Evolutionary conservation across 371 early-diverging fungal species (phyloP), one percentile per base, ranked within the genome.

Genomic region (Mucor velutinosus): DNA sequence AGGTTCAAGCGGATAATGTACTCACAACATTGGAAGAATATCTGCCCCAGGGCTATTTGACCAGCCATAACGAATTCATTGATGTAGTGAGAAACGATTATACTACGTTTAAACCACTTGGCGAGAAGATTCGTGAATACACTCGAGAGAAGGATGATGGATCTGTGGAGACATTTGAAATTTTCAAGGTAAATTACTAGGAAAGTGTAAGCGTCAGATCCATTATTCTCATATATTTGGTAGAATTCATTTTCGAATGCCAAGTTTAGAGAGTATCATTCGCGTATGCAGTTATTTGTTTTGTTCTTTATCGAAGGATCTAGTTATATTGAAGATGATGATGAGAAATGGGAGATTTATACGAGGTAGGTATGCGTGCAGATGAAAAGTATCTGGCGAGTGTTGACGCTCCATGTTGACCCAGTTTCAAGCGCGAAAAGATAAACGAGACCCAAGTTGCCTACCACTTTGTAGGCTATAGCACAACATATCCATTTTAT

Each of bases 251-350:
- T 94, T 67, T 68, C 74, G 1, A 86, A 87, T 27, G 85, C 82
- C 10, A 77, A 86, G 19, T 92, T 94, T 67, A 74, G 82, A 66
- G 89, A 87, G 25, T 95, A 91, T 71, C 94, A 96, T 78, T 82
- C 77, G 43, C 83, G 94, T 35, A 77, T 96, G 75, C 92, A 92
- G 58, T 64, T 87, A 21, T 91, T 97, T 76, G 79, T 91, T 15
- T 80, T 95, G 60, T 87, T 92, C 33, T 95, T 87, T 69, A 94
- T 97, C 60, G 98, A 97, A 69, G 98, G 95, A 32, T 93, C 94
- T n/a, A 88, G 89, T 30, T 92, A 86, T 58, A 89, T 97, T 58
- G 94, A 97, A 43, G 92, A 89, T 19, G 83, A 86, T 37, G 97
- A 97, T 66, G 88, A 87, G 32, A 84, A 87, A 61, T 97, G 97